Evolutionary conservation across 305 asterid species (phyloP).

Genomic region (Solanum aculeatissimum): DNA sequence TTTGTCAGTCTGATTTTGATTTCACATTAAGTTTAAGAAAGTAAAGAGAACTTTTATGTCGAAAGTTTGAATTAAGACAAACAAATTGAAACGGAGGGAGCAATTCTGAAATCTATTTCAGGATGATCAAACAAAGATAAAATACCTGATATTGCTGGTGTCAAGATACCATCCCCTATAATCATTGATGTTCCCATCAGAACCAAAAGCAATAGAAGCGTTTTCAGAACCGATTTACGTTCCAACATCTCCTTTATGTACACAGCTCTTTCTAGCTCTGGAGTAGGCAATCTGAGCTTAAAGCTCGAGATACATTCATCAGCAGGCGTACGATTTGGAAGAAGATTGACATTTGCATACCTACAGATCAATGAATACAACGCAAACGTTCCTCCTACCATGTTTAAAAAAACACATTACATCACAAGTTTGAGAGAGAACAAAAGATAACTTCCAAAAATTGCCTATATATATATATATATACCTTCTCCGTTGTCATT

Average conservation of each 20-base stretch:
- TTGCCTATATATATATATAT: background rate
- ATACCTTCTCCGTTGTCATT: conserved; percentile 96
- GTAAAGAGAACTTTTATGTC: background rate
- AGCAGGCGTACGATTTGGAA: conserved; percentile 76
- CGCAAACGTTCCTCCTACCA: conserved; percentile 95
- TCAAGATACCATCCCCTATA: conserved; percentile 89
- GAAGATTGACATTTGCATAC: conserved; percentile 88
- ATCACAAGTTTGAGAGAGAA: background rate
- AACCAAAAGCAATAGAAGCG: conserved; percentile 63
- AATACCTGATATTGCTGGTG: conserved; percentile 96
- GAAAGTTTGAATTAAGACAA: background rate
- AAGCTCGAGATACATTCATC: conserved; percentile 86
- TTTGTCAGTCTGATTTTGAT: too few species aligned
- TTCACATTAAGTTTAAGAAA: too few species aligned
- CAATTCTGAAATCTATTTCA: background rate
- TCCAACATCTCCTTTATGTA: conserved; percentile 69
- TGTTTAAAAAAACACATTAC: background rate
- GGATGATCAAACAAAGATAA: background rate
- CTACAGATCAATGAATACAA: conserved; percentile 84
- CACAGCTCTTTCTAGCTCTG: conserved; percentile 88
- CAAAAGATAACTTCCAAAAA: background rate
- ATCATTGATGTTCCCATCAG: conserved; percentile 93
- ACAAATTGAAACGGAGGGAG: background rate
- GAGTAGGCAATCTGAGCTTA: conserved; percentile 87
- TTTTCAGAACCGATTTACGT: conserved; percentile 45